Evolutionary conservation across 179 eudicot species (phyloP).

Genomic region (Silene coronaria): DNA sequence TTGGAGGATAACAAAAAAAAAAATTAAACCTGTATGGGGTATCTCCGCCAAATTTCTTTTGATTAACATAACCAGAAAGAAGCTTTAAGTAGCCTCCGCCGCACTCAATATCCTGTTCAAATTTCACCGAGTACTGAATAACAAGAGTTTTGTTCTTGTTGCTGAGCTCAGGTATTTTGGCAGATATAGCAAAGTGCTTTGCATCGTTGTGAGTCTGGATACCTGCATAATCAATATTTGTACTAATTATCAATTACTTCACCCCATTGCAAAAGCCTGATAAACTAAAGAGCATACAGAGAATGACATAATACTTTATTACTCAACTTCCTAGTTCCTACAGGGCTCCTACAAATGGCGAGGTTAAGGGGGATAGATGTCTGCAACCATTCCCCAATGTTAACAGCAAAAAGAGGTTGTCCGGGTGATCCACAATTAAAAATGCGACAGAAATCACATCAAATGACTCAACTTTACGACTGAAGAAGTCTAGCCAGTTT

Average conservation of each 20-base stretch:
- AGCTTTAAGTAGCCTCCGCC: conserved; percentile 88
- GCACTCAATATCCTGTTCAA: conserved; percentile 87
- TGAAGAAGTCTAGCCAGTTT: too few relatives aligned
- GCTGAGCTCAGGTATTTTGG: conserved; percentile 67
- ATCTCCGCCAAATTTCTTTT: conserved; percentile 87
- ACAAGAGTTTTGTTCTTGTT: conserved; percentile 74
- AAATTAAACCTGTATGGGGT: conserved; percentile 72
- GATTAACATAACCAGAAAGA: conserved; percentile 76
- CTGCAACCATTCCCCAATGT: too few relatives aligned
- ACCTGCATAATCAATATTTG: conserved; percentile 36
- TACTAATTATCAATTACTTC: neutral
- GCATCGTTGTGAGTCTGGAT: conserved; percentile 67
- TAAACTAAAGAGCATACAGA: neutral
- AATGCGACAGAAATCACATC: too few relatives aligned
- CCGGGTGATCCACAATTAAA: too few relatives aligned
- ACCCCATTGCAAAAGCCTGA: neutral
- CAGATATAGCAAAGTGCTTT: conserved; percentile 65
- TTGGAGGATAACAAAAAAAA: neutral
- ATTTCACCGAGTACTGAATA: conserved; percentile 63
- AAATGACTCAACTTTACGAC: too few relatives aligned
- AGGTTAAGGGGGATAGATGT: too few relatives aligned
- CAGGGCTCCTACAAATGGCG: too few relatives aligned
- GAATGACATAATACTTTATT: too few relatives aligned
- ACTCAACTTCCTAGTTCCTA: too few relatives aligned
- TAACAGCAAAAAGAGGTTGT: too few relatives aligned